phyloP scores from a whole-genome alignment of 2,329 filamentous ascomycete genomes.

The Coniochaeta prunicola region DNA sequence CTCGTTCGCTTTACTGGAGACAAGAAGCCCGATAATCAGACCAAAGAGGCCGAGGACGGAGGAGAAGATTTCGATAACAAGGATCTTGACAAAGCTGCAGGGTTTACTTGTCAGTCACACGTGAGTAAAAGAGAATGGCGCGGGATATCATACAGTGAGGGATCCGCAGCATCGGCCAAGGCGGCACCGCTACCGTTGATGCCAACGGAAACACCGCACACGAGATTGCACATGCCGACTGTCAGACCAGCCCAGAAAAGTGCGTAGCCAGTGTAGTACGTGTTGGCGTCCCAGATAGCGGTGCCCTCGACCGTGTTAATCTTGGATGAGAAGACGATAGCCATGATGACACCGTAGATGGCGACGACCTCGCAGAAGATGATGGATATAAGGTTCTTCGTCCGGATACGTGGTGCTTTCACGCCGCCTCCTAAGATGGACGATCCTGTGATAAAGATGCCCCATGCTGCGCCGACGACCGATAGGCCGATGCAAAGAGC shows the following conservation, averaged over 20 bases:
- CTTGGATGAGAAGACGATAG: conserved; percentile 94
- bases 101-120: conserved; percentile 13
- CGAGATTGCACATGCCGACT: conserved; percentile 89
- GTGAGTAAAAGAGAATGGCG: not conserved
- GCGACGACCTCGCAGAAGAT: conserved; percentile 99
- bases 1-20: conserved; percentile 75
- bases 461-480: conserved; percentile 96
- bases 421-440: conserved; percentile 97
- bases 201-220: conserved; percentile 93
- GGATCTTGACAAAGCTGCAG: conserved; percentile 88
- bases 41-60: conserved; percentile 95
- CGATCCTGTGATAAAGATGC: conserved; percentile 96
- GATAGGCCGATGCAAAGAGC: conserved; percentile 92
- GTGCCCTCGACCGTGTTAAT: conserved; percentile 59
- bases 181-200: conserved; percentile 98
- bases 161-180: conserved; percentile 88
- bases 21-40: conserved; percentile 85
- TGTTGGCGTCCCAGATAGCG: conserved; percentile 63
- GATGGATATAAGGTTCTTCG: conserved; percentile 99
- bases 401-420: conserved; percentile 92
- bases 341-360: conserved; percentile 99
- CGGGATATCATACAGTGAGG: conserved; percentile 62
- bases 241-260: conserved; percentile 95
- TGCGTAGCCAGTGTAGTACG: conserved; percentile 91
- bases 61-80: conserved; percentile 99